These are phyloP conservation scores for Smittium culicis DNA, from an alignment of 371 early-diverging fungal species.

Conservation along the genomic window DNA sequence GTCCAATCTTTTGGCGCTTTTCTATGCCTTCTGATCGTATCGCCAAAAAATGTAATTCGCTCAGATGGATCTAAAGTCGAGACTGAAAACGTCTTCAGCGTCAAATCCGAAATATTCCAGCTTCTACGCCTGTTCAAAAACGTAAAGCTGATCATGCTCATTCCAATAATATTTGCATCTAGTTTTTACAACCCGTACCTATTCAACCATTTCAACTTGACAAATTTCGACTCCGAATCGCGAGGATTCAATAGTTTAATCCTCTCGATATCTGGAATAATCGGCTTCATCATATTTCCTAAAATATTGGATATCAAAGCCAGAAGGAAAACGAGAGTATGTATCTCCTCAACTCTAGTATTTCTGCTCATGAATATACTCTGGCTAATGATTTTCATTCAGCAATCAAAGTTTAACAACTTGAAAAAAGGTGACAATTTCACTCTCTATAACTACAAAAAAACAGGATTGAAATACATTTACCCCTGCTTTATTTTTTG, in stretches of 20 bases:
- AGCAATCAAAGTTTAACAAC: no score
- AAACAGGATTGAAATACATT: no score
- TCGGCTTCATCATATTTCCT: constrained; percentile 40
- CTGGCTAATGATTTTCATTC: no score
- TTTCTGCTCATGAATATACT: constrained; percentile 32
- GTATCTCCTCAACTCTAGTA: constrained; percentile 33
- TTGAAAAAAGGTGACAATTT: no score
- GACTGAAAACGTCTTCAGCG: constrained; percentile 28
- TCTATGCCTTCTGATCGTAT: constrained; percentile 38
- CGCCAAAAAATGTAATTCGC: constrained; percentile 40
- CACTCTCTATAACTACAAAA: no score
- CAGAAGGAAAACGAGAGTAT: constrained; percentile 40
- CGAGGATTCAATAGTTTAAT: constrained; percentile 46
- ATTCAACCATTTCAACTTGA: constrained; percentile 31
- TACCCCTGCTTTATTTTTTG: constrained; percentile 37
- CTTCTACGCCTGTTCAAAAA: constrained; percentile 45
- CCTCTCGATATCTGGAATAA: constrained; percentile 53
- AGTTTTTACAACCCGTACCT: constrained; percentile 57
- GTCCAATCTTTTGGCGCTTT: constrained; percentile 42
- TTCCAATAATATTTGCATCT: no score
- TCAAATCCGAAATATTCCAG: constrained; percentile 37
- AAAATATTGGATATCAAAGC: constrained; percentile 38
- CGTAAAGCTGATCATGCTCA: constrained; percentile 43
- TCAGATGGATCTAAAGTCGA: constrained; percentile 44
- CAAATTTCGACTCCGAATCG: constrained; percentile 40